Evolutionary conservation across 345 rosid species (phyloP), one percentile per base, ranked within the genome.

Genomic region (Cardiospermum halicacabum): DNA sequence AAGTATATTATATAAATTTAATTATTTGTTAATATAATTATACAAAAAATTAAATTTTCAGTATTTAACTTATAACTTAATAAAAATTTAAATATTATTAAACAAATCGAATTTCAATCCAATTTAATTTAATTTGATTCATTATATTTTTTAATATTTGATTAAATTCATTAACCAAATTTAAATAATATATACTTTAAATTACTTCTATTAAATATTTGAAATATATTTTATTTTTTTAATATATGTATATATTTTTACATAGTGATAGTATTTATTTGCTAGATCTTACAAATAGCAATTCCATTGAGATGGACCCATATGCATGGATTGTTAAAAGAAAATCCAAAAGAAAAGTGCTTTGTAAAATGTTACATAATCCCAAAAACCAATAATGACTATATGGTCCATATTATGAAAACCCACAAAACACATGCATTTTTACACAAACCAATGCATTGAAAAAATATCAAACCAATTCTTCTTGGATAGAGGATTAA

Each of bases 271-370:
- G n/a, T 9, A 2, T 13, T 11, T 31, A 51, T 60, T 13, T 39
- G 53, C 50, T 53, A 58, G 11, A 42, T 37, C 49, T 53, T 21
- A 25, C 65, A 60, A 53, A 61, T 50, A 27, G 69, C 69, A 68
- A 68, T 28, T 16, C n/a, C 37, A 43, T 51, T 26, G 28, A 21
- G 22, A 16, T 15, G 69, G 57, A 18, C 65, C 65, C 57, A 25
- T 63, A 21, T 47, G 22, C 24, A 47, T 47, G n/a, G 19, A 19
- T 47, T 51, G 21, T 26, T 63, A 50, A 65, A 50, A 62, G 66
- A 63, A 73, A 58, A 72, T 60, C 6, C 12, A 36, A 32, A n/a
- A n/a, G n/a, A 59, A 54, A 47, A 47, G 24, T 7, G 8, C 24
- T 47, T 47, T 47, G 2, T 7, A 47, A 47, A 47, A 47, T 7